Conservation (phyloP, 2,329 filamentous ascomycete genomes). For the Pseudogymnoascus sp. region DNA sequence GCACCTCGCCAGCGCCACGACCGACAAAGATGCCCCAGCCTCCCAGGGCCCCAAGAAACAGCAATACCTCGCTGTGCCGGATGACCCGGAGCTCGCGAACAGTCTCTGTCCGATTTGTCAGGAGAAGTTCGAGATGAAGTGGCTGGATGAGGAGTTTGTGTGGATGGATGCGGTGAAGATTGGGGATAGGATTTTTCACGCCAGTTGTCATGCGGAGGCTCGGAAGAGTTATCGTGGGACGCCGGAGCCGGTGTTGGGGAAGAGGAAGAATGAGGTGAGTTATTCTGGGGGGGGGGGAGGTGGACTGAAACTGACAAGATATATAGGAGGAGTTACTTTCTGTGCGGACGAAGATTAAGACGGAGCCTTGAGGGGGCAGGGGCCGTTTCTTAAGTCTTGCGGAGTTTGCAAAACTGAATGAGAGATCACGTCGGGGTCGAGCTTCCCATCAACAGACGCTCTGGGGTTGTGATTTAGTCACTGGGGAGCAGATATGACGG, state of each 20-base stretch:
- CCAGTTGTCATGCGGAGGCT: slow-evolving; percentile 79
- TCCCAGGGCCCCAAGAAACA: slow-evolving; percentile 41
- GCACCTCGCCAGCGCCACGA: slow-evolving; percentile 33
- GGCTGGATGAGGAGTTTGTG: slow-evolving; percentile 92
- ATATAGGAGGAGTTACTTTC: slow-evolving; percentile 24
- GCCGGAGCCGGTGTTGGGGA: slow-evolving; percentile 60
- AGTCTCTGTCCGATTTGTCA: slow-evolving; percentile 88
- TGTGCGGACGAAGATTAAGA: slow-evolving; percentile 25
- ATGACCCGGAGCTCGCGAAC: slow-evolving; percentile 65
- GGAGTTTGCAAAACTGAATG: not conserved
- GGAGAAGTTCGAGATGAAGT: slow-evolving; percentile 86
- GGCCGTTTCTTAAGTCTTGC: not conserved
- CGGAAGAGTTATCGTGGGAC: slow-evolving; percentile 52
- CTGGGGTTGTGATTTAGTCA: not conserved
- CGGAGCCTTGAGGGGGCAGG: slow-evolving; percentile 15
- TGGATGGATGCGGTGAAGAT: slow-evolving; percentile 84
- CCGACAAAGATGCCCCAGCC: slow-evolving; percentile 33
- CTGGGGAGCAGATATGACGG: too few relatives aligned
- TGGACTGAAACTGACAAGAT: slow-evolving; percentile 1
- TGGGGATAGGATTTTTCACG: slow-evolving; percentile 76
- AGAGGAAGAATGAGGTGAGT: slow-evolving; percentile 65
- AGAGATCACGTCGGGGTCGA: not conserved
- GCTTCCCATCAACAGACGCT: not conserved
- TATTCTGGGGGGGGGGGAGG: not conserved
- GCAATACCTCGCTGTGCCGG: slow-evolving; percentile 74